Conservation (phyloP, 352 stramenopile genomes). For the Globisporangium abappressorium region DNA sequence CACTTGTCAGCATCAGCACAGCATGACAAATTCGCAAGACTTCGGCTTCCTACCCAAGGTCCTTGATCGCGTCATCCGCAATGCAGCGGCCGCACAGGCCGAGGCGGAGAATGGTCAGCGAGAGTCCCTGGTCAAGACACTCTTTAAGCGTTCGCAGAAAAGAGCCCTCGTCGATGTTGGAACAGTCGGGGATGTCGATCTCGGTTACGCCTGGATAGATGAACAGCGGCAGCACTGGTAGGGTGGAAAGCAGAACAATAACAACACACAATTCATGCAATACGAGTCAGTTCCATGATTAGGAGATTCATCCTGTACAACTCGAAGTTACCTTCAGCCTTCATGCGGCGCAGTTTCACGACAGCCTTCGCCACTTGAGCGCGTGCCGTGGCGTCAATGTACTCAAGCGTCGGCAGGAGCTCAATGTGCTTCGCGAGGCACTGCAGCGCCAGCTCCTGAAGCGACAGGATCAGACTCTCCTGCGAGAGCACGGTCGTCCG, state of each 20-base stretch:
- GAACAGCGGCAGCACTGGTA: conserved; percentile 67
- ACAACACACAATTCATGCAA: background rate
- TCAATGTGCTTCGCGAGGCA: conserved; percentile 65
- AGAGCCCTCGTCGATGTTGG: conserved; percentile 69
- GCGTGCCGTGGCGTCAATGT: conserved; percentile 59
- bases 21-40: background rate
- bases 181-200: conserved; percentile 83
- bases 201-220: conserved; percentile 78
- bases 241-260: background rate
- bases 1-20: background rate
- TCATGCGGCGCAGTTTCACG: conserved; percentile 56
- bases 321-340: conserved; percentile 35
- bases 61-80: conserved; percentile 65
- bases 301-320: background rate
- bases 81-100: conserved; percentile 77
- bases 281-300: background rate
- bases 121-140: conserved; percentile 38
- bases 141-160: conserved; percentile 53
- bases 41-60: conserved; percentile 41
- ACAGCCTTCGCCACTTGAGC: conserved; percentile 58
- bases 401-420: conserved; percentile 62
- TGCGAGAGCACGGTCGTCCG: conserved; percentile 44
- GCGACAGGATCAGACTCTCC: conserved; percentile 42
- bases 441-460: conserved; percentile 54
- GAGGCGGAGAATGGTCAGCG: conserved; percentile 54